A percentile compares a stretch with the other conserved stretches of the same genome.
These are phyloP conservation scores for Suillus subluteus DNA, from an alignment of 768 basidiomycete species.

Conservation along the genomic window DNA sequence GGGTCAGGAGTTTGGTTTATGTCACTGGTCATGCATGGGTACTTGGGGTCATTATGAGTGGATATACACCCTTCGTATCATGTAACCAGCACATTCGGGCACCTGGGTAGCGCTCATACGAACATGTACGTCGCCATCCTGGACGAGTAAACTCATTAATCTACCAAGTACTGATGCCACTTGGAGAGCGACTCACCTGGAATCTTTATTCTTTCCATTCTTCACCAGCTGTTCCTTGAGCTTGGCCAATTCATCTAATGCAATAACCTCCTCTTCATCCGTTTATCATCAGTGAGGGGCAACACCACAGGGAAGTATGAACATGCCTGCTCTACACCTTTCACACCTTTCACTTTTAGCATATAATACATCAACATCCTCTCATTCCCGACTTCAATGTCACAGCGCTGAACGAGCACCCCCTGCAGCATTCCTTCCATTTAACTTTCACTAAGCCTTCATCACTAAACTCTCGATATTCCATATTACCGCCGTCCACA, in stretches of 20 bases:
- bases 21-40: slow-evolving; percentile 82
- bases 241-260: slow-evolving; percentile 87
- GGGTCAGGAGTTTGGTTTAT: slow-evolving; percentile 78
- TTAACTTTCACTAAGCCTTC: slow-evolving; percentile 83
- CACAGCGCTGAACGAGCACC: slow-evolving; percentile 87
- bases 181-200: slow-evolving; percentile 44
- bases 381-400: slow-evolving; percentile 41
- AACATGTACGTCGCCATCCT: slow-evolving; percentile 89
- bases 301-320: too few species aligned
- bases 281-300: too few species aligned
- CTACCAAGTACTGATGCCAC: background rate
- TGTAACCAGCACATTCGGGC: background rate
- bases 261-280: slow-evolving; percentile 78
- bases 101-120: slow-evolving; percentile 39
- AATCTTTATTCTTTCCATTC: slow-evolving; percentile 45
- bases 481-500: slow-evolving; percentile 99
- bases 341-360: slow-evolving; percentile 58
- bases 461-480: slow-evolving; percentile 89
- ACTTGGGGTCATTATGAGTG: slow-evolving; percentile 62
- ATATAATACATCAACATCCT: too few species aligned
- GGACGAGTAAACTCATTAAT: slow-evolving; percentile 16
- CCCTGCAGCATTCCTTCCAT: slow-evolving; percentile 96
- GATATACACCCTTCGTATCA: slow-evolving; percentile 33
- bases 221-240: slow-evolving; percentile 68
- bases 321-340: slow-evolving; percentile 74